These are phyloP conservation scores for Lotus japonicus DNA, from an alignment of 306 rosid species.

Conservation along the genomic window DNA sequence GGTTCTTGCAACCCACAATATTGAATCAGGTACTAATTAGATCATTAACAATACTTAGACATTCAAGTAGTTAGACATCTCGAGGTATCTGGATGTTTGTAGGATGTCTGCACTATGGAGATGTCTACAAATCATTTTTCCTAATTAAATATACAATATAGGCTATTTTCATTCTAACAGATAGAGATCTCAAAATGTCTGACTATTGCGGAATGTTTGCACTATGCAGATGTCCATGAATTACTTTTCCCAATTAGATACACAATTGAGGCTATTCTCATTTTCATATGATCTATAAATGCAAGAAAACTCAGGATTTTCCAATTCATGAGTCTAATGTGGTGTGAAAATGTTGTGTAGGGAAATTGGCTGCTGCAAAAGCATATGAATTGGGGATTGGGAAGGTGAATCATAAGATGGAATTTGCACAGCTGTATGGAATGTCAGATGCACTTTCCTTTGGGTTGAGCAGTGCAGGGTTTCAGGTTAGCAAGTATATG, in stretches of 20 bases:
- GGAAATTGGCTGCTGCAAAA: constrained; percentile 60
- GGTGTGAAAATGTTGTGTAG: constrained; percentile 20
- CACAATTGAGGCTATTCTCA: neutral
- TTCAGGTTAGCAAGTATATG: constrained; percentile 91
- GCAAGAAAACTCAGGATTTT: neutral
- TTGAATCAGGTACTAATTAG: constrained; percentile 59
- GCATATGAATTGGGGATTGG: constrained; percentile 64
- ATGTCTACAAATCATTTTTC: too few species aligned
- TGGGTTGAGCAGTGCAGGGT: constrained; percentile 80
- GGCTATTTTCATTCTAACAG: too few species aligned
- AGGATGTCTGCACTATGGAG: too few species aligned
- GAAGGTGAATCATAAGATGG: constrained; percentile 58
- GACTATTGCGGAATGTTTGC: too few species aligned
- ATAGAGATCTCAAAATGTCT: too few species aligned
- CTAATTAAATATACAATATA: too few species aligned
- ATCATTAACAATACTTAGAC: neutral
- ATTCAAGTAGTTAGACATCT: too few species aligned
- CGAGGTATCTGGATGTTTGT: too few species aligned
- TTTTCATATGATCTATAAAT: neutral
- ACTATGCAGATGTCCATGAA: too few species aligned
- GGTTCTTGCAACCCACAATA: constrained; percentile 87
- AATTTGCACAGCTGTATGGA: constrained; percentile 78
- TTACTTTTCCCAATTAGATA: too few species aligned
- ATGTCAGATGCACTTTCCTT: constrained; percentile 86
- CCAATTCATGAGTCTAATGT: neutral